phyloP scores from a whole-genome alignment of 1,284 basidiomycete genomes.

The Paramarasmius palmivorus region DNA sequence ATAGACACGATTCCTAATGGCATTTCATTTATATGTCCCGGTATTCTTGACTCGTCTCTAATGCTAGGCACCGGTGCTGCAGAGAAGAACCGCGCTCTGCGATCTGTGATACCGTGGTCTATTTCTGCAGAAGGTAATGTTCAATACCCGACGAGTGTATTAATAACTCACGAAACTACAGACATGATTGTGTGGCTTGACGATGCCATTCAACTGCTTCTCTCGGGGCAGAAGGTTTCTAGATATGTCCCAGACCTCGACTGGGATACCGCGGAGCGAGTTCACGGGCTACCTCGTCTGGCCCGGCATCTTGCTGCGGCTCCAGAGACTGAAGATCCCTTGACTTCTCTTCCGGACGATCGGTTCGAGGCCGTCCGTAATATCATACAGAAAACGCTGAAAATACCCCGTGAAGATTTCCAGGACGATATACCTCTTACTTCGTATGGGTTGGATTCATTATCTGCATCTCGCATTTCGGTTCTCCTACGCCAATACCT shows the following conservation, averaged over 20 bases:
- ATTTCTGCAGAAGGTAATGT: not conserved
- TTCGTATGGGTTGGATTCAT: slow-evolving; percentile 11
- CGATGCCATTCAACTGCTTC: slow-evolving; percentile 21
- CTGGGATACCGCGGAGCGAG: slow-evolving; percentile 9
- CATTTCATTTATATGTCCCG: slow-evolving; percentile 34
- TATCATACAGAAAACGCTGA: slow-evolving; percentile 2
- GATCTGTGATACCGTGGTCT: slow-evolving; percentile 29
- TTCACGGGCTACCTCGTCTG: not conserved
- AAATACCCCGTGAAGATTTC: slow-evolving; percentile 5
- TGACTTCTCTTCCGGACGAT: not conserved
- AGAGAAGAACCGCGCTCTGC: slow-evolving; percentile 19
- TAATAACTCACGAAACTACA: slow-evolving; percentile 6
- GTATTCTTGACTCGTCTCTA: slow-evolving; percentile 28
- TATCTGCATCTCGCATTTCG: slow-evolving; percentile 5
- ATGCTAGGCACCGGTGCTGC: slow-evolving; percentile 3
- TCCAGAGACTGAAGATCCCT: not conserved
- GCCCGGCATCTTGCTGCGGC: not conserved
- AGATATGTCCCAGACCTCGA: slow-evolving; percentile 24
- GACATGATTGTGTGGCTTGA: slow-evolving; percentile 32
- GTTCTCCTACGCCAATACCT: not conserved
- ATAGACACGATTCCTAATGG: slow-evolving; percentile 31
- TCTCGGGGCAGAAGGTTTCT: slow-evolving; percentile 15
- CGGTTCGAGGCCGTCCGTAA: not conserved
- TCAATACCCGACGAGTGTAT: too few species aligned
- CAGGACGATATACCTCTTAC: slow-evolving; percentile 9